Base-by-base conservation (phyloP, 257 asterid genomes). In the Verbascum thapsus region DNA sequence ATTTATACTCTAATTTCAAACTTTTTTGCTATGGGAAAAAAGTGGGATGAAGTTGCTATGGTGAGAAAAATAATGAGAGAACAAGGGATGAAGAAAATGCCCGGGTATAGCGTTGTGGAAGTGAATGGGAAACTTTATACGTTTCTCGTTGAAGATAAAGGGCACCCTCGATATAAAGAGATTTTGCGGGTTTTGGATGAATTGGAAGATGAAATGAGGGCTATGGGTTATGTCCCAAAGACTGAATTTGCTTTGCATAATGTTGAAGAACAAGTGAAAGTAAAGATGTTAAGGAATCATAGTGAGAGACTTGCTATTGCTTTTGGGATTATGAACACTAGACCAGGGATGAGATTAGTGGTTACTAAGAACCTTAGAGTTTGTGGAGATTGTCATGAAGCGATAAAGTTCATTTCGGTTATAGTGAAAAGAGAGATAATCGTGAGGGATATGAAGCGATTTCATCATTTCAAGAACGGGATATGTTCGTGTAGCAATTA, bases 231-330 rank as follows among this genome's bases (percentile, higher is more conserved):
- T 54, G 63, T 40, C 10, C 80, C 88, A 15, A 78, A 76, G 68
- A 78, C 91, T 0, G 82, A 81, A 20, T 80, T 58, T 26, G 81
- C 83, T 68, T 68, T 79, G 76, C 94, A 81, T 37, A 62, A 80
- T 37, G 71, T 88, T 18, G 81, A 74, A 53, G 89, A 82, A 72
- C 74, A 76, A 6, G 83, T 74, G 16, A 84, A 84, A 72, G 76
- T 72, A 19, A 66, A 67, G 51, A 81, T 86, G 86, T 49, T 86
- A 74, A 50, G 78, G n/a, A 70, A 72, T 69, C 89, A 87, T 55
- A 81, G 86, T 8, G 88, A 86, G 73, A 74, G 92, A 67, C 87
- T 87, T 39, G 86, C 92, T 35, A 82, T 82, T 68, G 90, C 78
- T 34, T 82, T 71, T 10, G 92, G 86, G 68, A 71, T 82, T 53